These are phyloP conservation scores for Didymella lethalis DNA, from an alignment of 2,329 filamentous ascomycete species.

Conservation along the genomic window DNA sequence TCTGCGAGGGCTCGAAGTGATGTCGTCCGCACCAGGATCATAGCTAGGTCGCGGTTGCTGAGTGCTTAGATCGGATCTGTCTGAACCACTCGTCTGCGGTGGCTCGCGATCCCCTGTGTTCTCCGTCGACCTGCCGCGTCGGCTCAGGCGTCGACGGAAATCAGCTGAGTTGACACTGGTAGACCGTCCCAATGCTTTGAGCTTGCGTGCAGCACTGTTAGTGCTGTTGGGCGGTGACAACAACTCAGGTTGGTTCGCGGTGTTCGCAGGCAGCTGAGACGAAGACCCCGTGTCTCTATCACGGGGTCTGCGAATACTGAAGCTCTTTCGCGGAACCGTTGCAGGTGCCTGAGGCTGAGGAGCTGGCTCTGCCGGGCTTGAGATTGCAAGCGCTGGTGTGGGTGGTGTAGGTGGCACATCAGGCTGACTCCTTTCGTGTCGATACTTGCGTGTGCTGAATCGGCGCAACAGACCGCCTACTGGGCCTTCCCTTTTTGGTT, in stretches of 20 bases:
- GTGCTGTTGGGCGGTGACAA: slow-evolving; percentile 73
- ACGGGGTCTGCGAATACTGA: slow-evolving; percentile 75
- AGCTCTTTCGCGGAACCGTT: slow-evolving; percentile 78
- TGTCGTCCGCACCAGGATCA: slow-evolving; percentile 61
- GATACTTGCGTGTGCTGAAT: slow-evolving; percentile 85
- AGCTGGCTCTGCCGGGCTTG: slow-evolving; percentile 71
- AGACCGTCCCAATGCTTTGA: slow-evolving; percentile 78
- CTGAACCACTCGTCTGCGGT: slow-evolving; percentile 79
- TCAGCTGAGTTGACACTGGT: slow-evolving; percentile 93
- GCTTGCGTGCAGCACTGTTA: slow-evolving; percentile 64
- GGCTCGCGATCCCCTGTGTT: slow-evolving; percentile 64
- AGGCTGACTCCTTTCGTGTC: slow-evolving; percentile 59
- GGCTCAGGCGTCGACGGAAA: slow-evolving; percentile 70
- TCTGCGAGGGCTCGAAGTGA: slow-evolving; percentile 45
- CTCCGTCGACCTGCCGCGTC: slow-evolving; percentile 63
- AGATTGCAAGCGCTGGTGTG: slow-evolving; percentile 80
- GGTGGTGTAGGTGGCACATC: slow-evolving; percentile 69
- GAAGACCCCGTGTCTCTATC: slow-evolving; percentile 61
- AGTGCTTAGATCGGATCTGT: slow-evolving; percentile 68
- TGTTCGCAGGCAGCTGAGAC: slow-evolving; percentile 59
- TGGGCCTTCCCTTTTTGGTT: slow-evolving; percentile 81
- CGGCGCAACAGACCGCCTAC: slow-evolving; percentile 84
- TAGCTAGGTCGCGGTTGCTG: slow-evolving; percentile 57
- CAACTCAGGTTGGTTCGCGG: slow-evolving; percentile 77
- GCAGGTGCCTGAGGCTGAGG: slow-evolving; percentile 43